These are phyloP conservation scores for Tylopilus cervinicoccineus DNA, from an alignment of 768 basidiomycete species.

Conservation along the genomic window DNA sequence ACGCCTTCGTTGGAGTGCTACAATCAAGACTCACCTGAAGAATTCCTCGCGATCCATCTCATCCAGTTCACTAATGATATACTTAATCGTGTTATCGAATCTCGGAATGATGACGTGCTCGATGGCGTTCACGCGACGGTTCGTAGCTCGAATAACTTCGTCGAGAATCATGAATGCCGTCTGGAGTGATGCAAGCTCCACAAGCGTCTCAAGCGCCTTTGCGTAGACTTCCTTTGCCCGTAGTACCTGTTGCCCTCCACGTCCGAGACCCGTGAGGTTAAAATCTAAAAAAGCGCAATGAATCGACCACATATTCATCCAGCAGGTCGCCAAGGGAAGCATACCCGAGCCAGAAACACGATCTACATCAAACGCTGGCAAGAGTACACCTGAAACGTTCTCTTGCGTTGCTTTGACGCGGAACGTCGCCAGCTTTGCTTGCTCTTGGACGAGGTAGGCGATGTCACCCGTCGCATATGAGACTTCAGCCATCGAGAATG, in stretches of 20 bases:
- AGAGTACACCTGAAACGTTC: constrained; percentile 94
- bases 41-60: constrained; percentile 98
- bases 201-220: constrained; percentile 94
- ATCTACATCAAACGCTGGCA: constrained; percentile 94
- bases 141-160: constrained; percentile 98
- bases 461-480: constrained; percentile 98
- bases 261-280: constrained; percentile 93
- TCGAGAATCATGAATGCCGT: constrained; percentile 98
- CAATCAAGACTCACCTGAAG: constrained; percentile 57
- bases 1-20: neutral
- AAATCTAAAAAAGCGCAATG: constrained; percentile 61
- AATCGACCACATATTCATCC: neutral
- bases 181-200: constrained; percentile 94
- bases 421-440: constrained; percentile 88
- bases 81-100: constrained; percentile 96
- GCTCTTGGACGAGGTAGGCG: constrained; percentile 95
- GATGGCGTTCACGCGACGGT: constrained; percentile 97
- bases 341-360: constrained; percentile 79
- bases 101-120: constrained; percentile 96
- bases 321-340: constrained; percentile 11
- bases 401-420: constrained; percentile 93
- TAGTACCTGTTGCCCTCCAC: constrained; percentile 94
- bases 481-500: constrained; percentile 98
- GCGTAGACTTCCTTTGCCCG: constrained; percentile 97
- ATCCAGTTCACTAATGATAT: constrained; percentile 95